Conservation (phyloP, 83 land plant genomes). For the Larix sibirica region DNA sequence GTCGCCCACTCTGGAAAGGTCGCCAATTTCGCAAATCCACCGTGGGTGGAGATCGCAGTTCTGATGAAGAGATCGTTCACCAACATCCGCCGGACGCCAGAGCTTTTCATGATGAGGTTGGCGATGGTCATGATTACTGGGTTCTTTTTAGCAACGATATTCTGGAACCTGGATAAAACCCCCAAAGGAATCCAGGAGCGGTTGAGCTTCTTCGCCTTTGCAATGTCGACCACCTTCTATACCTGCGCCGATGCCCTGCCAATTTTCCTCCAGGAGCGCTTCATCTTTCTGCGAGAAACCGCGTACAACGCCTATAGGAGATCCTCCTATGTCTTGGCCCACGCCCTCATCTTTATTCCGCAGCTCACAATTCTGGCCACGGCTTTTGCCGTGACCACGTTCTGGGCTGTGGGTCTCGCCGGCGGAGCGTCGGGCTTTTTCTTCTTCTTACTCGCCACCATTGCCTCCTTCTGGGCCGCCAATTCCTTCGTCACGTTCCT, state of each 20-base stretch:
- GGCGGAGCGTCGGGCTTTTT: conserved; percentile 55
- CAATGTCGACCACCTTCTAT: conserved; percentile 82
- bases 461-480: conserved; percentile 77
- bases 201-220: conserved; percentile 80
- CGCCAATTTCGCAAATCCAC: conserved; percentile 65
- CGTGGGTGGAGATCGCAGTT: conserved; percentile 58
- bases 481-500: conserved; percentile 69
- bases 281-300: conserved; percentile 87
- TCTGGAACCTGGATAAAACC: conserved; percentile 70
- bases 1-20: conserved; percentile 14
- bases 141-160: conserved; percentile 78
- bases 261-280: conserved; percentile 76
- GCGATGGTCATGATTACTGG: conserved; percentile 65
- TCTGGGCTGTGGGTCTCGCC: conserved; percentile 76
- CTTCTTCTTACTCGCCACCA: conserved; percentile 45
- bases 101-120: conserved; percentile 70
- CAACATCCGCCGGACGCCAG: conserved; percentile 75
- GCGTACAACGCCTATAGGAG: conserved; percentile 80
- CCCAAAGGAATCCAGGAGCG: conserved; percentile 78
- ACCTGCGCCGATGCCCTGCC: conserved; percentile 89
- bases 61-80: conserved; percentile 46
- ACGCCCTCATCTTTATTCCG: conserved; percentile 59
- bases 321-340: conserved; percentile 77
- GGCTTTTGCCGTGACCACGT: conserved; percentile 60
- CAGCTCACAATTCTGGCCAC: conserved; percentile 58